Base-by-base conservation (phyloP, 1,284 basidiomycete species). In the Neolentinus lepideus region DNA sequence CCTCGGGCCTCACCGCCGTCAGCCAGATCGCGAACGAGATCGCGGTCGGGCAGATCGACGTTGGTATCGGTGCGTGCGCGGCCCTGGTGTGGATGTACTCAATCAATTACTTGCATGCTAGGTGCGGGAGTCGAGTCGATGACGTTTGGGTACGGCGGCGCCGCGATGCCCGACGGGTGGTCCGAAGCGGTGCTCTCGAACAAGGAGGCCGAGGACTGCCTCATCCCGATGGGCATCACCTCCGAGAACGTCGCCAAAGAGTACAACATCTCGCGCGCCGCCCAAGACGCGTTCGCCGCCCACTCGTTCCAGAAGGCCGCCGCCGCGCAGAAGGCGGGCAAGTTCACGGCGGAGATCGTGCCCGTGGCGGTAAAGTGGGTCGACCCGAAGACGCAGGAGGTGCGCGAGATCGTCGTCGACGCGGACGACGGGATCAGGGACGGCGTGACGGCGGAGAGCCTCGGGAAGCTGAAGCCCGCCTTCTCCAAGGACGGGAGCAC, bases 41-140 rank as follows among this genome's bases (percentile, higher is more conserved):
- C 68, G 71, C 74, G 53, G 69, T 80, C 3, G 92, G 92, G 1
- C 85, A 93, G 72, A 94, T 96, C 62, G 89, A 95, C 69, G 88
- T 98, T 66, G 95, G 96, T 61, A 94, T 98, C 59, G 92, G 90
- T 88, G 62, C 38, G 38, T 72, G 6, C 38, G 10, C 19, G 6
- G 16, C 35, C 29, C n/a, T 6, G 22, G 9, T 35, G 9, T 16
- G 9, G 38, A 25, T 21, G 16, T 38, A 22, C 29, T 38, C 45
- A 11, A 22, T n/a, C n/a, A n/a, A n/a, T n/a, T 21, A 4, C 16
- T 9, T 24, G 1, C 3, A 10, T 31, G 52, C 4, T 55, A 91
- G 92, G 91, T 66, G 92, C 93, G 51, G 96, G 96, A 66, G 94
- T 95, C 36, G 96, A 99, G 75, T 90, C 86, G 51, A 99, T 99